phyloP scores from a whole-genome alignment of 2,329 filamentous ascomycete species.

The Diaporthe capsici region DNA sequence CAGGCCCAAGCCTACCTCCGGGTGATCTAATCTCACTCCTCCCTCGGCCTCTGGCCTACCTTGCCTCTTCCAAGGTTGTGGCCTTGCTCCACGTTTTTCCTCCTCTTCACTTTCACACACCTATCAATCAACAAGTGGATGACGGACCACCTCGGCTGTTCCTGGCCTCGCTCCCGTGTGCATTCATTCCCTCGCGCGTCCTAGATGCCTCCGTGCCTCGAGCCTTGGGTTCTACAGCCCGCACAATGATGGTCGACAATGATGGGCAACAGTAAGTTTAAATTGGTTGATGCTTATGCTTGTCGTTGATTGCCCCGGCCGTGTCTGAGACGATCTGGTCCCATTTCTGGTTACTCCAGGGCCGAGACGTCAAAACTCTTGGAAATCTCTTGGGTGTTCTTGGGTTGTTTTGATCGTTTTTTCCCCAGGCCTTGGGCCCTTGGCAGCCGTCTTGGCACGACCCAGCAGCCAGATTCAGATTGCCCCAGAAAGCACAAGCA shows the following conservation, averaged over 20 bases:
- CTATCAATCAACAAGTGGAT: neutral
- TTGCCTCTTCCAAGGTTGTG: neutral
- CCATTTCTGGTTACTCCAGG: constrained; percentile 32
- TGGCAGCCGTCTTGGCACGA: constrained; percentile 41
- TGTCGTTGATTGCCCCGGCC: neutral
- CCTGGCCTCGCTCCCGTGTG: neutral
- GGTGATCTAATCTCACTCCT: constrained; percentile 11
- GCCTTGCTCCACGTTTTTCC: neutral
- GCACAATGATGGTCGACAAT: constrained; percentile 41
- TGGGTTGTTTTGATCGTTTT: constrained; percentile 33
- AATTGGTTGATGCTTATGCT: neutral
- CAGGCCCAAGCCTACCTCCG: neutral
- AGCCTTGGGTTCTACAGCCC: constrained; percentile 41
- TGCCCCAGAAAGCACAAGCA: constrained; percentile 30
- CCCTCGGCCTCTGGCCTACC: neutral
- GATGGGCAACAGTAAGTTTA: constrained; percentile 41
- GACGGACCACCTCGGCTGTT: neutral
- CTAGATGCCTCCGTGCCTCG: constrained; percentile 40
- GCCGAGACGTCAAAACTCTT: constrained; percentile 40
- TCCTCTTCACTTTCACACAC: neutral
- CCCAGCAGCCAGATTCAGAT: constrained; percentile 31
- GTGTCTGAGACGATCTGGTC: constrained; percentile 1
- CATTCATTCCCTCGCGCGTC: neutral
- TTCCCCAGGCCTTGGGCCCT: constrained; percentile 37
- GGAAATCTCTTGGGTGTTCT: constrained; percentile 37